A percentile compares a stretch with the other conserved stretches of the same genome.
These are phyloP conservation scores for Pestalotiopsis sp. DNA, from an alignment of 2,329 filamentous ascomycete species.

Conservation along the genomic window DNA sequence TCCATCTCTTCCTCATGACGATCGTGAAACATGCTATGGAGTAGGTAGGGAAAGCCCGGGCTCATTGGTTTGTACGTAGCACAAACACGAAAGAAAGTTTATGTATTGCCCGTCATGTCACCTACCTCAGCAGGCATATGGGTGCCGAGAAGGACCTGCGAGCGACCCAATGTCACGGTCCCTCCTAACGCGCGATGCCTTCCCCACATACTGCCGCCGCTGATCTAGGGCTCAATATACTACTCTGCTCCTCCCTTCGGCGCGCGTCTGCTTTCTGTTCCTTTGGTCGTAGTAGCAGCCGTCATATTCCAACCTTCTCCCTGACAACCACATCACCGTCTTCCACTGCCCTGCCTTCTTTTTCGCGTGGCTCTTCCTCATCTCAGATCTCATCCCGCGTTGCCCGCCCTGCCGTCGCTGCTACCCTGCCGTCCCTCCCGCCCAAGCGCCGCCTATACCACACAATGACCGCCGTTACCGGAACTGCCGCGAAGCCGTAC, in stretches of 20 bases:
- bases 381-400: conserved; percentile 6
- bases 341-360: background rate
- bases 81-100: background rate
- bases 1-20: background rate
- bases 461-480: conserved; percentile 1
- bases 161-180: conserved; percentile 7
- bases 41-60: background rate
- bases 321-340: background rate
- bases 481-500: conserved; percentile 36
- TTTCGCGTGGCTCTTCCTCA: conserved; percentile 4
- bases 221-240: conserved; percentile 4
- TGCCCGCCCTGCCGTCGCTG: background rate
- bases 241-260: conserved; percentile 8
- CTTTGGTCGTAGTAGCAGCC: background rate
- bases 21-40: background rate
- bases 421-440: background rate
- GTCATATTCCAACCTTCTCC: background rate
- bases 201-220: background rate
- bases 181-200: background rate
- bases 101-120: conserved; percentile 7
- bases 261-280: background rate
- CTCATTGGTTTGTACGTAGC: background rate
- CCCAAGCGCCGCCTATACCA: background rate
- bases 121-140: conserved; percentile 1
- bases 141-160: background rate